A percentile compares a stretch with the other conserved stretches of the same genome.
phyloP scores from a whole-genome alignment of 2,329 filamentous ascomycete genomes.

The Penicillium glabrum region DNA sequence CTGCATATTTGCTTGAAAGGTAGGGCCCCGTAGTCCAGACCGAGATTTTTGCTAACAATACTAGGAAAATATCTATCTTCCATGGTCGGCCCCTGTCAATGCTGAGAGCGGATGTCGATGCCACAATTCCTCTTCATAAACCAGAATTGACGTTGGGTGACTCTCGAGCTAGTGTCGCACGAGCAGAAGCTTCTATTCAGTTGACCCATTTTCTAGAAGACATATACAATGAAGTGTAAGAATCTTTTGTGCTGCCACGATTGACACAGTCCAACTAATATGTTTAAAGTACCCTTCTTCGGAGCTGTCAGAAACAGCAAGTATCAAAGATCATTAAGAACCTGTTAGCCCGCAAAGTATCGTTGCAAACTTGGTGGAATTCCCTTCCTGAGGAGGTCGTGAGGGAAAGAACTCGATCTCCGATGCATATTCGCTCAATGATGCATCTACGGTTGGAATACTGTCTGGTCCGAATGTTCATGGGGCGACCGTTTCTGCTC shows the following conservation, averaged over 20 bases:
- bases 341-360: slow-evolving; percentile 7
- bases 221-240: slow-evolving; percentile 22
- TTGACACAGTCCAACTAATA: slow-evolving; percentile 9
- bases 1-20: slow-evolving; percentile 53
- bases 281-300: slow-evolving; percentile 13
- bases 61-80: slow-evolving; percentile 51
- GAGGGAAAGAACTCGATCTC: neutral
- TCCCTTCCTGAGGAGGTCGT: slow-evolving; percentile 1
- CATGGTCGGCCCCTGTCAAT: slow-evolving; percentile 54
- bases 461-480: slow-evolving; percentile 51
- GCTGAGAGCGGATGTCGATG: slow-evolving; percentile 50
- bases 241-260: neutral
- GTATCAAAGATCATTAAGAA: slow-evolving; percentile 6
- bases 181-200: slow-evolving; percentile 37
- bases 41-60: neutral
- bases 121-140: slow-evolving; percentile 41
- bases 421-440: slow-evolving; percentile 10
- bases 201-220: slow-evolving; percentile 21
- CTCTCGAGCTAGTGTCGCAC: slow-evolving; percentile 33
- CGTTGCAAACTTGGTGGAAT: slow-evolving; percentile 16
- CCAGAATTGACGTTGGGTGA: slow-evolving; percentile 11
- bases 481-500: slow-evolving; percentile 51
- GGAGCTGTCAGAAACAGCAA: slow-evolving; percentile 11
- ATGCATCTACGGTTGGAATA: slow-evolving; percentile 43
- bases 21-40: slow-evolving; percentile 18